These are phyloP conservation scores for Mycena albidolilacea DNA, from an alignment of 768 basidiomycete genomes.

Conservation along the genomic window DNA sequence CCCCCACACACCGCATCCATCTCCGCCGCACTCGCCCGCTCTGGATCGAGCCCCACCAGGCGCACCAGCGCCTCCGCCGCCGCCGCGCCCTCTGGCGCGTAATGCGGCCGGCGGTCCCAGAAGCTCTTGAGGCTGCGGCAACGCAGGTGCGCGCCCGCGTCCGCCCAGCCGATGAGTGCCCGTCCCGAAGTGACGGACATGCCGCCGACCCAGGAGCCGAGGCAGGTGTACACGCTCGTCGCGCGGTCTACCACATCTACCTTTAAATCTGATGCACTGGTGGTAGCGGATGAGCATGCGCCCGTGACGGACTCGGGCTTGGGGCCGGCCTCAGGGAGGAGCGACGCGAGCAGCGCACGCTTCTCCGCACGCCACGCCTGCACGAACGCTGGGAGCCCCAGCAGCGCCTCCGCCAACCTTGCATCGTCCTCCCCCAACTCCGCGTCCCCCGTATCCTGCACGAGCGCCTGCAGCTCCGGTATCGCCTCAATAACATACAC, in stretches of 20 bases:
- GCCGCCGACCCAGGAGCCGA: constrained; percentile 38
- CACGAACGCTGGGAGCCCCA: constrained; percentile 36
- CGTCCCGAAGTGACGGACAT: constrained; percentile 32
- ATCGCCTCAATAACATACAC: constrained; percentile 25
- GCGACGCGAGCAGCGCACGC: constrained; percentile 36
- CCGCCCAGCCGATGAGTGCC: constrained; percentile 44
- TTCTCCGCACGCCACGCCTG: constrained; percentile 37
- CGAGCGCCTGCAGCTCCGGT: constrained; percentile 28
- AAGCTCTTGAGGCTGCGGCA: constrained; percentile 36
- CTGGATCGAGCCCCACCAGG: constrained; percentile 38
- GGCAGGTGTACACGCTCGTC: constrained; percentile 41
- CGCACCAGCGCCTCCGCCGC: constrained; percentile 39
- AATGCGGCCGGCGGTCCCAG: constrained; percentile 41
- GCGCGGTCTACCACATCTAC: not conserved
- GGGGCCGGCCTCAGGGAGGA: not conserved
- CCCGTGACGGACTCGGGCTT: not conserved
- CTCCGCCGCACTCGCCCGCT: constrained; percentile 33
- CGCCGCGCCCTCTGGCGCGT: constrained; percentile 37
- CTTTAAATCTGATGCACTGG: not conserved
- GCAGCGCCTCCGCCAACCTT: constrained; percentile 26
- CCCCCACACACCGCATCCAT: constrained; percentile 36
- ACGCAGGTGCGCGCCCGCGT: constrained; percentile 41
- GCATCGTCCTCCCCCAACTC: constrained; percentile 24
- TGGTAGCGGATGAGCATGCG: no score
- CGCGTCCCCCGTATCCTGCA: constrained; percentile 28